phyloP scores from a whole-genome alignment of 768 basidiomycete genomes.

The Boletus sp. region DNA sequence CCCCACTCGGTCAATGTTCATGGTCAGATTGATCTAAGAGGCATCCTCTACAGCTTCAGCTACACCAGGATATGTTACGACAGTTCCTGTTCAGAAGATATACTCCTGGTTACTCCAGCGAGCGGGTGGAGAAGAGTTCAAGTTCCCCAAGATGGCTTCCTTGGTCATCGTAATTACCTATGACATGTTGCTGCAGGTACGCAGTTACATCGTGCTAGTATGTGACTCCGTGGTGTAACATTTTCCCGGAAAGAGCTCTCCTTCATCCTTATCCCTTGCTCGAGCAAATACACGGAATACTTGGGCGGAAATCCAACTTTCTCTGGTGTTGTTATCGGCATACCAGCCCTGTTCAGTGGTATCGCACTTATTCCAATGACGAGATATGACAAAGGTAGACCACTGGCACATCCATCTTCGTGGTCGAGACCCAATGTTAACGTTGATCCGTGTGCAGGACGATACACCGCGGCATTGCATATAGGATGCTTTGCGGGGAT shows the following conservation, averaged over 20 bases:
- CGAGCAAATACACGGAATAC: slow-evolving; percentile 57
- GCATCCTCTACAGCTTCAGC: neutral
- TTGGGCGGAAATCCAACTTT: slow-evolving; percentile 69
- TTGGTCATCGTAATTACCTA: slow-evolving; percentile 43
- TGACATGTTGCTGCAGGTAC: slow-evolving; percentile 46
- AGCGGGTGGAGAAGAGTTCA: slow-evolving; percentile 38
- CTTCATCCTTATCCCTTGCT: slow-evolving; percentile 67
- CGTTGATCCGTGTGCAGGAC: slow-evolving; percentile 37
- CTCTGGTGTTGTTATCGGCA: slow-evolving; percentile 63
- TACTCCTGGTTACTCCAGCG: slow-evolving; percentile 9
- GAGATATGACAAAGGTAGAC: slow-evolving; percentile 51
- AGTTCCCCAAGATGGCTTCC: slow-evolving; percentile 46
- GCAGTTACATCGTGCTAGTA: neutral
- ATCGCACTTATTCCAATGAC: slow-evolving; percentile 54
- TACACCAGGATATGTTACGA: slow-evolving; percentile 5
- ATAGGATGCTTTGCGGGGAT: slow-evolving; percentile 51
- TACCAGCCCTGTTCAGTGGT: slow-evolving; percentile 62
- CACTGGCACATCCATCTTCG: neutral
- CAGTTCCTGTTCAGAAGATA: neutral
- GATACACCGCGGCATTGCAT: slow-evolving; percentile 52
- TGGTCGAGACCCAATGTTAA: neutral
- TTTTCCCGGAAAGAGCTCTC: slow-evolving; percentile 44
- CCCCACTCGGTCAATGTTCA: neutral
- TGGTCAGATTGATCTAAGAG: neutral
- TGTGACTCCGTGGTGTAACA: neutral